A percentile compares a stretch with the other conserved stretches of the same genome.
phyloP scores from a whole-genome alignment of 345 rosid genomes.

The Moricandia moricandioides region DNA sequence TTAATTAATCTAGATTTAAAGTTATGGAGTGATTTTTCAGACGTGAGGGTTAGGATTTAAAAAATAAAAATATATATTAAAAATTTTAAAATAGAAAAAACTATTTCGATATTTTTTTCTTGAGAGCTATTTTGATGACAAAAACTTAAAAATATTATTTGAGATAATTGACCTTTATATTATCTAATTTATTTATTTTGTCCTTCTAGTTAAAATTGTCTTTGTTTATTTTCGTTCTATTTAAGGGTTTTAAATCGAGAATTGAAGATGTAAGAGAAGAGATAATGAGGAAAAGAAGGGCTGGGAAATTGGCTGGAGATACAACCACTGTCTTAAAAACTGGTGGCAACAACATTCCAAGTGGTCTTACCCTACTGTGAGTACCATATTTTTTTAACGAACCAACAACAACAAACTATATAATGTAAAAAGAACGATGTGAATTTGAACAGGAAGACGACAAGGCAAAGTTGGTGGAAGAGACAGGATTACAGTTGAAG shows the following conservation, averaged over 20 bases:
- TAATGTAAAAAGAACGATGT: background rate
- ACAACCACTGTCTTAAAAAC: conserved; percentile 87
- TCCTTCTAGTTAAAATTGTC: too few species aligned
- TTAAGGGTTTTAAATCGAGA: conserved; percentile 82
- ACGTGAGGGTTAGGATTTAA: too few species aligned
- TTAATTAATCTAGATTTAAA: too few species aligned
- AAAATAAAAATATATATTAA: too few species aligned
- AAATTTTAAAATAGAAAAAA: too few species aligned
- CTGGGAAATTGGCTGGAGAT: conserved; percentile 96
- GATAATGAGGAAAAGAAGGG: conserved; percentile 89
- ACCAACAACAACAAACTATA: background rate
- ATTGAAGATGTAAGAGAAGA: conserved; percentile 98
- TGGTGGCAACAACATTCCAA: conserved; percentile 99
- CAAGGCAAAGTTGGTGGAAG: conserved; percentile 95
- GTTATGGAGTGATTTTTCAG: too few species aligned
- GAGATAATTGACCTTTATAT: too few species aligned
- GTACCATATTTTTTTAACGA: conserved; percentile 8
- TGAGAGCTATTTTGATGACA: too few species aligned
- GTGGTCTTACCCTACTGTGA: conserved; percentile 99
- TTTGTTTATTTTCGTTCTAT: too few species aligned
- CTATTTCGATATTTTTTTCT: background rate
- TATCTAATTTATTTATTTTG: too few species aligned
- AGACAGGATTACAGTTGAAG: conserved; percentile 93
- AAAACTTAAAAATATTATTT: too few species aligned
- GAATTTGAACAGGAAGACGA: conserved; percentile 75